Base-by-base conservation (phyloP, 495 filamentous ascomycete genomes). In the Daldinia childiae region DNA sequence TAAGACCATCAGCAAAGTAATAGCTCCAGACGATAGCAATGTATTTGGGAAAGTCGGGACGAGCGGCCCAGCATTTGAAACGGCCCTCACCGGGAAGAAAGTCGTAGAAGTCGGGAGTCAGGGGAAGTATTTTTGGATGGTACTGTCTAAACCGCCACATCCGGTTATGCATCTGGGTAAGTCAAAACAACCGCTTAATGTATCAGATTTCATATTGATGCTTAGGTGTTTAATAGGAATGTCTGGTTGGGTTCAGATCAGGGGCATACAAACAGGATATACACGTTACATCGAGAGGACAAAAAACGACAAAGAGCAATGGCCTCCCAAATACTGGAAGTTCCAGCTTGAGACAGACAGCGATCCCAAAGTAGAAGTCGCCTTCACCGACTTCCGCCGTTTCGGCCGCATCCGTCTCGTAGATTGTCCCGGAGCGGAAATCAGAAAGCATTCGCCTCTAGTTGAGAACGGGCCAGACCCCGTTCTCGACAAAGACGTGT, bases 391-490 rank as follows among this genome's bases (percentile, higher is more conserved):
- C 78, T 75, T 86, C 36, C 86, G 95, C 32, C 83, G 95, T 27
- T 86, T 99, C 32, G 88, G 82, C 19, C 83, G 95, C 24, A 87
- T 99, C 30, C 88, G 93, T 8, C 83, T 98, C 9, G 90, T 99
- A 9, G 88, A 97, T 79, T 95, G 91, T 72, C 85, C 88, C 3
- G 92, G 87, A 11, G 86, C 80, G 7, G 83, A 90, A 21, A 95
- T 99, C 64, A 81, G 94, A 57, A 85, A 90, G n/a, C 81, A 90
- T 48, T 88, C 87, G 0, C 95, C 95, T 4, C 83, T 99, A 4
- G 90, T 91, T 17, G 90, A 93, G 72, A 98, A 98, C 75, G 95
- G 95, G 1, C 95, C 95, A 0, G 95, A 99, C 81, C 95, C 95
- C 0, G 89, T 97, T 0, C 80, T 90, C n/a, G 94, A 97, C 74